Evolutionary conservation across 2,329 filamentous ascomycete species (phyloP), one percentile per base, ranked within the genome.

Genomic region (Aspergillaceae sp.): DNA sequence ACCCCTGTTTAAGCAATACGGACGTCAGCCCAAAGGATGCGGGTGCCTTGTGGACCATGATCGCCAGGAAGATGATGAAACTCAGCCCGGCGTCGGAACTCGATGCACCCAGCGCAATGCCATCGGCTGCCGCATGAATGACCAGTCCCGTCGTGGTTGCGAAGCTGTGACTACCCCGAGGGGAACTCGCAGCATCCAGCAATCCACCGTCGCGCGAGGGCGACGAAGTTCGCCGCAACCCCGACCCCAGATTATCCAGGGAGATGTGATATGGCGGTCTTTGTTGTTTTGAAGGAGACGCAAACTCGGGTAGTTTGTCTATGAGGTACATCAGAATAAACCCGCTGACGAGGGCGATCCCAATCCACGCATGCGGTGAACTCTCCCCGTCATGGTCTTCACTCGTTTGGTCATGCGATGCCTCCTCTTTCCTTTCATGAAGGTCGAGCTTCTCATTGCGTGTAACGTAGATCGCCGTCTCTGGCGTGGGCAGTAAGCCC

Each of bases 241-340:
- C 74, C 41, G 76, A 73, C 28, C 79, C 82, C 29, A 96, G 76
- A 55, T 90, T 87, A 56, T 92, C 87, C 38, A 97, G 75, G 47
- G 87, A 94, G 58, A 97, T 92, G 61, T 95, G 88, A 53, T 89
- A 82, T 10, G 84, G 86, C 44, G 82, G 75, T 9, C 84, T 82
- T 34, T 78, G 75, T 19, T 78, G 71, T 57, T 83, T 82, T 34
- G 86, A 71, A 36, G 77, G 75, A 19, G 86, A 76, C 4, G 83
- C 80, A 62, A 89, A 85, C 36, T 82, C 80, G 5, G 89, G 88
- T 6, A 94, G 69, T 43, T 87, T 83, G 67, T 98, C 91, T 60
- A 98, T 85, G 26, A 98, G 78, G 62, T 95, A 97, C 92, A 98
- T 98, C 53, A 96, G 77, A 47, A 95, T 82, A 67, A 97, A 98